phyloP scores from a whole-genome alignment of 2,329 filamentous ascomycete species.

The Fusarium armeniacum region DNA sequence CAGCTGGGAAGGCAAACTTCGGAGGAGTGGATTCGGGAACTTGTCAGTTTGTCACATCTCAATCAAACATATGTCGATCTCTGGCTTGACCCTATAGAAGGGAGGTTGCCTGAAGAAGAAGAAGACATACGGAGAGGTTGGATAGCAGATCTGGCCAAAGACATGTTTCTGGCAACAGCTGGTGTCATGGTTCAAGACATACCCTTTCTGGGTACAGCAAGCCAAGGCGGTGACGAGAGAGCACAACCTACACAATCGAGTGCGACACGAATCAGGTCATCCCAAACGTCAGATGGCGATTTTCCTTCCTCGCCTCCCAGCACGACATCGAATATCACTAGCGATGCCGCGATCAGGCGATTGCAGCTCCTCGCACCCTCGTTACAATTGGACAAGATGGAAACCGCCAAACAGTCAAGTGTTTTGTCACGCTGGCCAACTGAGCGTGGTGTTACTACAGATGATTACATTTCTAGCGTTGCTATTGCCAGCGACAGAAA shows the following conservation, averaged over 20 bases:
- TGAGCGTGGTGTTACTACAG: slow-evolving; percentile 54
- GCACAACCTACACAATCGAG: slow-evolving; percentile 28
- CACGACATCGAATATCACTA: slow-evolving; percentile 18
- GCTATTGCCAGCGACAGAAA: slow-evolving; percentile 54
- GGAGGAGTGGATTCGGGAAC: slow-evolving; percentile 45
- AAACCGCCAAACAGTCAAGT: slow-evolving; percentile 48
- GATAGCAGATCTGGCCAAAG: slow-evolving; percentile 53
- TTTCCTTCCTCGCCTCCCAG: slow-evolving; percentile 46
- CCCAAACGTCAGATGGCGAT: slow-evolving; percentile 39
- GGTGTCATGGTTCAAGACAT: slow-evolving; percentile 55
- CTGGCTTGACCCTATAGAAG: slow-evolving; percentile 52
- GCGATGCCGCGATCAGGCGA: slow-evolving; percentile 54
- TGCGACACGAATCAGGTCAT: slow-evolving; percentile 46
- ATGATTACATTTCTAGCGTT: slow-evolving; percentile 58
- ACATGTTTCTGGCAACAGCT: slow-evolving; percentile 54
- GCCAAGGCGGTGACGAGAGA: slow-evolving; percentile 17
- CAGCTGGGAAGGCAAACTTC: slow-evolving; percentile 49
- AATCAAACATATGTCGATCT: slow-evolving; percentile 50
- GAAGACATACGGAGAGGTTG: slow-evolving; percentile 48
- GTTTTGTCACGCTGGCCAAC: slow-evolving; percentile 58
- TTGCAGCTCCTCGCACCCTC: slow-evolving; percentile 55
- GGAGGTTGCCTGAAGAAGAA: slow-evolving; percentile 44
- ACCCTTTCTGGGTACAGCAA: slow-evolving; percentile 49
- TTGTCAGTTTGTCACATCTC: slow-evolving; percentile 50
- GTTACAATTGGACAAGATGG: slow-evolving; percentile 47